Evolutionary conservation across 306 rosid genomes (phyloP).

Genomic region (Quercus dentata): DNA sequence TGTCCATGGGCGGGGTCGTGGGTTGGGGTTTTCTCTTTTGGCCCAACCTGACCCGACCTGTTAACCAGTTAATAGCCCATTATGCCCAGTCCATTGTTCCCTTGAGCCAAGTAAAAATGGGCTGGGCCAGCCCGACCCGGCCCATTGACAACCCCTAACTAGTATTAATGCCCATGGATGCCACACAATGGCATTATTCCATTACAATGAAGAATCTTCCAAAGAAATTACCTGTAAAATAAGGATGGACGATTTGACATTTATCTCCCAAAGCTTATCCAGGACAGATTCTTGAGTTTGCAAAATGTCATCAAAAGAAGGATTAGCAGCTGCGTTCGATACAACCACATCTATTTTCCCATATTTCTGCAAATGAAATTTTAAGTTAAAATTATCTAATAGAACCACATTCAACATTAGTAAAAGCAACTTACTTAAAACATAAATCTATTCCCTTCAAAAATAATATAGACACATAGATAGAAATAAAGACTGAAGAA

Average conservation of each 20-base stretch:
- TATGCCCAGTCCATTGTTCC: too few relatives aligned
- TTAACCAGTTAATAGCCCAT: too few relatives aligned
- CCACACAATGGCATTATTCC: neutral
- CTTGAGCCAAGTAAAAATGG: too few relatives aligned
- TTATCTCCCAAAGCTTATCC: constrained; percentile 94
- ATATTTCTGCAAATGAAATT: constrained; percentile 51
- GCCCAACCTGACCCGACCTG: too few relatives aligned
- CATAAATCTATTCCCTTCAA: neutral
- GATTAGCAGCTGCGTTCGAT: constrained; percentile 96
- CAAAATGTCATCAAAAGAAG: constrained; percentile 65
- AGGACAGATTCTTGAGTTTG: constrained; percentile 63
- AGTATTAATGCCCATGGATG: neutral
- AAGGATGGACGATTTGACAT: constrained; percentile 91
- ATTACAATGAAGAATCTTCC: neutral
- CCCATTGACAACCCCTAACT: neutral
- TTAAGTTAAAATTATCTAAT: too few relatives aligned
- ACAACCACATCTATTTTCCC: constrained; percentile 87
- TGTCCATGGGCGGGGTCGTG: too few relatives aligned
- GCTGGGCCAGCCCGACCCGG: too few relatives aligned
- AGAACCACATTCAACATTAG: neutral
- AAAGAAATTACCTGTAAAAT: constrained; percentile 64
- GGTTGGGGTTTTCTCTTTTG: too few relatives aligned
- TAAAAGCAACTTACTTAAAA: neutral
- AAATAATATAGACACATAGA: neutral
- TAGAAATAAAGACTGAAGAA: neutral